A percentile compares a stretch with the other conserved stretches of the same genome.
These are phyloP conservation scores for Ormosia emarginata DNA, from an alignment of 306 rosid species.

Conservation along the genomic window DNA sequence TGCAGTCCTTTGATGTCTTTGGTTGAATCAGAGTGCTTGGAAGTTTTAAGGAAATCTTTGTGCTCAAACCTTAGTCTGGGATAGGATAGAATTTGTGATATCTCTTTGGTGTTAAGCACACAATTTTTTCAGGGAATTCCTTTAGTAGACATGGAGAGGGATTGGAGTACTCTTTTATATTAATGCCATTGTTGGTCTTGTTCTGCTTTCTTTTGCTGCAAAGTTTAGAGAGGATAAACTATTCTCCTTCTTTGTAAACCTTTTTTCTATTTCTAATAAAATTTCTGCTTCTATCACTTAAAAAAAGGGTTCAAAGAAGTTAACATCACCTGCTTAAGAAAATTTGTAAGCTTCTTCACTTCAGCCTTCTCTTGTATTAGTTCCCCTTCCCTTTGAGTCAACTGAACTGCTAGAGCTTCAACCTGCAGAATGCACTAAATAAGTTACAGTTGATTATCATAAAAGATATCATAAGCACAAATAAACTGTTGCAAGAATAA, in stretches of 20 bases:
- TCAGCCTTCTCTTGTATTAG: constrained; percentile 88
- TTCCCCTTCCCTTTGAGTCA: constrained; percentile 73
- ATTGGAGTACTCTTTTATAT: not conserved
- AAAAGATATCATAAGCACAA: not conserved
- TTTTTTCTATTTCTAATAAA: not conserved
- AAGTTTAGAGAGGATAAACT: not conserved
- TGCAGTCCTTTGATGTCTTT: not conserved
- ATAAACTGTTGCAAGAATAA: not conserved
- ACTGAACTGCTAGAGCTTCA: constrained; percentile 83
- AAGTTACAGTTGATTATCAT: not conserved
- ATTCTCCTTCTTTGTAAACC: not conserved
- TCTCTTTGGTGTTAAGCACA: not conserved
- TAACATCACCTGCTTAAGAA: constrained; percentile 87
- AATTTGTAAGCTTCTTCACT: constrained; percentile 89
- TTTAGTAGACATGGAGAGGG: not conserved
- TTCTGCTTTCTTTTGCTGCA: not conserved
- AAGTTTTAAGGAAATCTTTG: not conserved
- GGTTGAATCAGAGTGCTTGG: not conserved
- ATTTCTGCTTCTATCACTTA: not conserved
- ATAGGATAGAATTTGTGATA: not conserved
- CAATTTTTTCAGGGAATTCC: not conserved
- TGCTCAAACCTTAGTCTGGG: not conserved
- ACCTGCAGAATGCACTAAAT: constrained; percentile 32
- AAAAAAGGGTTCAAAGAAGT: not conserved
- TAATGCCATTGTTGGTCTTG: not conserved